Conservation (phyloP, 352 stramenopile species). For the Pythium brassicae region DNA sequence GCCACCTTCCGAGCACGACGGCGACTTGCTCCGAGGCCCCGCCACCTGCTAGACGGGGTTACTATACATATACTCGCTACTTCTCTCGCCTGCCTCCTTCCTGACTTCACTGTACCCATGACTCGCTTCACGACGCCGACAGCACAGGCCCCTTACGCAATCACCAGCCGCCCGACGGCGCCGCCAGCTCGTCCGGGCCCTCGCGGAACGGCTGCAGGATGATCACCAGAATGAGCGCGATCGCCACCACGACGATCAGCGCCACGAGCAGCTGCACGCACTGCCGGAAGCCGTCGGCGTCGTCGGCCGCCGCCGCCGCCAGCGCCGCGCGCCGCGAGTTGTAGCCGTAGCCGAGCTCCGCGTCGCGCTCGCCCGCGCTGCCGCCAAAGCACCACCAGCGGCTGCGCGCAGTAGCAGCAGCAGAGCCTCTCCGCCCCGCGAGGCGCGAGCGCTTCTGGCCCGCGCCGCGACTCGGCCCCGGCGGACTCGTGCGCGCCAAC, state of each 20-base stretch:
- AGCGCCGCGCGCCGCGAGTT: constrained; percentile 9
- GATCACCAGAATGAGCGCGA: constrained; percentile 63
- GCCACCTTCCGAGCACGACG: no score
- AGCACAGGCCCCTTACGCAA: no score
- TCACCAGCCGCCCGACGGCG: constrained; percentile 1
- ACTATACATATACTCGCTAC: constrained; percentile 9
- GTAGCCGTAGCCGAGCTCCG: constrained; percentile 34
- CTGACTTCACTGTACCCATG: not conserved
- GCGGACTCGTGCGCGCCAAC: constrained; percentile 29
- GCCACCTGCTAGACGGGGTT: constrained; percentile 1
- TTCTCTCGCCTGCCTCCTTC: not conserved
- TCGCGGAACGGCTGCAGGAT: constrained; percentile 52
- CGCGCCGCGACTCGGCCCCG: constrained; percentile 8
- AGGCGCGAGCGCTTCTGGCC: constrained; percentile 5
- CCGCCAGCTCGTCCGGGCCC: not conserved
- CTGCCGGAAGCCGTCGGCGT: constrained; percentile 56
- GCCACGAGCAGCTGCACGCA: constrained; percentile 72
- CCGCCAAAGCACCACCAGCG: not conserved
- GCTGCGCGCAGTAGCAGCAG: not conserved
- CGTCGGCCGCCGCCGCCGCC: constrained; percentile 15
- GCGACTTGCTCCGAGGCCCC: no score
- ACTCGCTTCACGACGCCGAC: no score
- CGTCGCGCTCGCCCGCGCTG: constrained; percentile 15
- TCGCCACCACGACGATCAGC: constrained; percentile 63
- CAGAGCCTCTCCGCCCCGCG: not conserved